A percentile compares a stretch with the other conserved stretches of the same genome.
Evolutionary conservation across 345 rosid genomes (phyloP).

Genomic region (Aquilaria yunnanensis): DNA sequence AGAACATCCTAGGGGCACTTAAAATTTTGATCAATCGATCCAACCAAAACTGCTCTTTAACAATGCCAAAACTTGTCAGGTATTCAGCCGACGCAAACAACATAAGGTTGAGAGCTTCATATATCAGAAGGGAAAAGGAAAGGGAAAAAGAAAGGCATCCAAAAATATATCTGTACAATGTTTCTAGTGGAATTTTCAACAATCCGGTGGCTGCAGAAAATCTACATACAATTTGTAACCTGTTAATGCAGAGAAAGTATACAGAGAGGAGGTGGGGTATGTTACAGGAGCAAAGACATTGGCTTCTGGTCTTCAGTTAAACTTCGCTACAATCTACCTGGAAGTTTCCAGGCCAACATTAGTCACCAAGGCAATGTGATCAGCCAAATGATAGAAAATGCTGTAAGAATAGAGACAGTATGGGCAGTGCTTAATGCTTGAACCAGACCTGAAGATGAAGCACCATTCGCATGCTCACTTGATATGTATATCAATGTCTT

Average conservation of each 20-base stretch:
- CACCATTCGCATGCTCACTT: constrained; percentile 23
- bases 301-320: constrained; percentile 3
- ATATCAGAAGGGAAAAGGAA: too few species aligned
- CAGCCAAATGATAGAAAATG: constrained; percentile 19
- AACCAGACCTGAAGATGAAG: constrained; percentile 33
- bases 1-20: too few species aligned
- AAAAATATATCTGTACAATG: too few species aligned
- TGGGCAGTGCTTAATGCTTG: constrained; percentile 15
- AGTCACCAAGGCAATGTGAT: constrained; percentile 21
- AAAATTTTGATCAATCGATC: too few species aligned
- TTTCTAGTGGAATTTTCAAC: too few species aligned
- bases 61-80: too few species aligned
- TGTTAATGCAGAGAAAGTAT: not conserved
- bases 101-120: too few species aligned
- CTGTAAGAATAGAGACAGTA: constrained; percentile 16
- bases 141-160: too few species aligned
- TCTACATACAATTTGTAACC: too few species aligned
- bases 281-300: not conserved
- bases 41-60: too few species aligned
- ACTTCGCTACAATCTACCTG: constrained; percentile 27
- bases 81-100: too few species aligned
- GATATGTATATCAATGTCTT: constrained; percentile 59
- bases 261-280: not conserved
- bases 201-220: too few species aligned
- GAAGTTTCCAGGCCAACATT: constrained; percentile 26